These are phyloP conservation scores for Geotrichum candidum DNA, from an alignment of 1,139 yeast species.

Conservation along the genomic window DNA sequence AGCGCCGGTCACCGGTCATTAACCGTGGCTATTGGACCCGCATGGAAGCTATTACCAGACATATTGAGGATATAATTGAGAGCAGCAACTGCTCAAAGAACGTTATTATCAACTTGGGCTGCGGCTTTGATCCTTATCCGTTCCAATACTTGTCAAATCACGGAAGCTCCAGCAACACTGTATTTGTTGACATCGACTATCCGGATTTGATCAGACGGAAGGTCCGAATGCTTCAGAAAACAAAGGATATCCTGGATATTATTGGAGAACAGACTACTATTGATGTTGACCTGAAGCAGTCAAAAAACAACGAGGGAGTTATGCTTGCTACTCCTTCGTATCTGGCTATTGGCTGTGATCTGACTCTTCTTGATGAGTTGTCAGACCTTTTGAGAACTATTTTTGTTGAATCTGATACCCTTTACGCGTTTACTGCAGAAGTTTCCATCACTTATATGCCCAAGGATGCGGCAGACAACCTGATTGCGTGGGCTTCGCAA, in stretches of 20 bases:
- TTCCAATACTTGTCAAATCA: conserved; percentile 51
- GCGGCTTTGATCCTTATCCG: conserved; percentile 64
- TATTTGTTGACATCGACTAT: conserved; percentile 69
- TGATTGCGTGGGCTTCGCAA: conserved; percentile 48
- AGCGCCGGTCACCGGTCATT: conserved; percentile 72
- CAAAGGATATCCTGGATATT: conserved; percentile 45
- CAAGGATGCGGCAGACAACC: conserved; percentile 58
- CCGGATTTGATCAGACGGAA: conserved; percentile 59
- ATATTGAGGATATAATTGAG: conserved; percentile 38
- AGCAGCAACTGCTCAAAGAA: conserved; percentile 15
- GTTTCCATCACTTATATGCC: conserved; percentile 80
- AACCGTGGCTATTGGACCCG: conserved; percentile 82
- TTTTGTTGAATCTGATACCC: conserved; percentile 32
- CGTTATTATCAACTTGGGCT: conserved; percentile 64
- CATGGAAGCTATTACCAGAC: conserved; percentile 59
- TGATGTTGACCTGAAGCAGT: conserved; percentile 4
- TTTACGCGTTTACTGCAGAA: conserved; percentile 67
- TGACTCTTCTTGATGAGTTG: conserved; percentile 47
- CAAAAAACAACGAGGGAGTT: conserved; percentile 23
- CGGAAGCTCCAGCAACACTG: conserved; percentile 30
- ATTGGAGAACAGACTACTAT: conserved; percentile 37
- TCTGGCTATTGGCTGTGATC: conserved; percentile 64
- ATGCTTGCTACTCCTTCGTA: conserved; percentile 45
- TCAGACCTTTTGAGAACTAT: conserved; percentile 36
- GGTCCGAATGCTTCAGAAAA: conserved; percentile 44